Conservation (phyloP, 2,329 filamentous ascomycete genomes). For the Blastomyces silverae region DNA sequence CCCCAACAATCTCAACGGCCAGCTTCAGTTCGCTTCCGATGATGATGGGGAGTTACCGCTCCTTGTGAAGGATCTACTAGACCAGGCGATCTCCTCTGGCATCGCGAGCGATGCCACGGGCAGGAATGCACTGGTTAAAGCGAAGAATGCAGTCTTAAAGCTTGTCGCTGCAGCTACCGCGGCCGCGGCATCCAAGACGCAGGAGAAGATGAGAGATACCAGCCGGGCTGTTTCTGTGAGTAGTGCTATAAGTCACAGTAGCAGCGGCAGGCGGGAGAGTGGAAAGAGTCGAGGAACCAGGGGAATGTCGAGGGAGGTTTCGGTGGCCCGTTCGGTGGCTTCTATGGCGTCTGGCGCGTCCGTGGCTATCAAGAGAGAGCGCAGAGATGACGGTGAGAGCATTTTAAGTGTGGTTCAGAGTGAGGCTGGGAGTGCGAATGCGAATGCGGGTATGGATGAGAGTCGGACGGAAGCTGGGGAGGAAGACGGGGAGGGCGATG, state of each 20-base stretch:
- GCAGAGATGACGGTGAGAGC: conserved; percentile 7
- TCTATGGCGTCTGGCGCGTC: neutral
- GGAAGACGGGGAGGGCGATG: conserved; percentile 19
- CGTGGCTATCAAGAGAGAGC: conserved; percentile 3
- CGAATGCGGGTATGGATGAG: neutral
- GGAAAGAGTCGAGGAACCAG: neutral
- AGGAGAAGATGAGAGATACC: conserved; percentile 4
- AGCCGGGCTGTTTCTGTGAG: conserved; percentile 9
- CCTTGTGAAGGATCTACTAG: conserved; percentile 51
- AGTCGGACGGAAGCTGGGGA: neutral
- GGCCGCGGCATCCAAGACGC: neutral
- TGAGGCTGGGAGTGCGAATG: neutral
- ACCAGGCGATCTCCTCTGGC: conserved; percentile 49
- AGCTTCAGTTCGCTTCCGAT: conserved; percentile 33
- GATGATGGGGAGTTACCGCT: conserved; percentile 50
- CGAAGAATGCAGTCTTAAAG: conserved; percentile 41
- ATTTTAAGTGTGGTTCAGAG: neutral
- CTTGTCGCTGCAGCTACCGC: conserved; percentile 24
- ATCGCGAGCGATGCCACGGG: conserved; percentile 39
- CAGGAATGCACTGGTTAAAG: conserved; percentile 42
- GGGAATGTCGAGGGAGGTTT: conserved; percentile 3
- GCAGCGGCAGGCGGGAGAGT: conserved; percentile 7
- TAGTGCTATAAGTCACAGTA: conserved; percentile 1
- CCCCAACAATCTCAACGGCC: conserved; percentile 26
- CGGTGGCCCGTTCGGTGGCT: neutral